Conservation (phyloP, 2,329 filamentous ascomycete species). For the Talaromyces pinophilus region DNA sequence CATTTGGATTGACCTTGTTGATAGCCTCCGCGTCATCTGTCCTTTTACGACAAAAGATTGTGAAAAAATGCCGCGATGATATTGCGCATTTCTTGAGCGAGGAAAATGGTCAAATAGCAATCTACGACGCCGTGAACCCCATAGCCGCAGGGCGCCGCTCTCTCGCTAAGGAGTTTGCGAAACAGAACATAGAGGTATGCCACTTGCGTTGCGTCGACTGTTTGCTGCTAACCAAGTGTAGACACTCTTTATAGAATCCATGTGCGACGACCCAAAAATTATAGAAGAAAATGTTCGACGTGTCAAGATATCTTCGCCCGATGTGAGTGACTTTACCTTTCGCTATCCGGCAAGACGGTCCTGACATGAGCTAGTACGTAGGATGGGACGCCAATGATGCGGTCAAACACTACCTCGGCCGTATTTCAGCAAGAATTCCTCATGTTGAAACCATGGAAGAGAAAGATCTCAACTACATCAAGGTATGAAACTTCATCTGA, state of each 20-base stretch:
- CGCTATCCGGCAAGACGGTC: slow-evolving; percentile 17
- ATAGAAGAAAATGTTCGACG: slow-evolving; percentile 95
- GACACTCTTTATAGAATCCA: slow-evolving; percentile 96
- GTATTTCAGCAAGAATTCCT: slow-evolving; percentile 90
- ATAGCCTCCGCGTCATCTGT: slow-evolving; percentile 79
- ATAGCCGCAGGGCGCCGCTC: slow-evolving; percentile 77
- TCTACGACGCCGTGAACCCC: slow-evolving; percentile 97
- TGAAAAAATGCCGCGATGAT: slow-evolving; percentile 95
- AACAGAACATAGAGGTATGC: slow-evolving; percentile 84
- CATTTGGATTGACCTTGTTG: background rate
- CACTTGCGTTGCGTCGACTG: background rate
- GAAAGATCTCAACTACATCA: slow-evolving; percentile 91
- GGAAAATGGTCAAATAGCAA: slow-evolving; percentile 96
- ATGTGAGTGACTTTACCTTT: slow-evolving; percentile 58
- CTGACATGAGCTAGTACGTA: slow-evolving; percentile 62
- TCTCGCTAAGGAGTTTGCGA: slow-evolving; percentile 93
- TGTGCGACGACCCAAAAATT: slow-evolving; percentile 88
- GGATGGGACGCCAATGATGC: slow-evolving; percentile 92
- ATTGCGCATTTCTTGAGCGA: slow-evolving; percentile 96
- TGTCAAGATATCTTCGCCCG: slow-evolving; percentile 96
- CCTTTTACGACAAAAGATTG: slow-evolving; percentile 92
- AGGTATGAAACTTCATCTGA: slow-evolving; percentile 46
- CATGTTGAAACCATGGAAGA: slow-evolving; percentile 97
- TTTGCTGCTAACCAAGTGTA: slow-evolving; percentile 41
- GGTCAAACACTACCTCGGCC: slow-evolving; percentile 83